These are phyloP conservation scores for Mycena alexandri DNA, from an alignment of 768 basidiomycete genomes.

Conservation along the genomic window DNA sequence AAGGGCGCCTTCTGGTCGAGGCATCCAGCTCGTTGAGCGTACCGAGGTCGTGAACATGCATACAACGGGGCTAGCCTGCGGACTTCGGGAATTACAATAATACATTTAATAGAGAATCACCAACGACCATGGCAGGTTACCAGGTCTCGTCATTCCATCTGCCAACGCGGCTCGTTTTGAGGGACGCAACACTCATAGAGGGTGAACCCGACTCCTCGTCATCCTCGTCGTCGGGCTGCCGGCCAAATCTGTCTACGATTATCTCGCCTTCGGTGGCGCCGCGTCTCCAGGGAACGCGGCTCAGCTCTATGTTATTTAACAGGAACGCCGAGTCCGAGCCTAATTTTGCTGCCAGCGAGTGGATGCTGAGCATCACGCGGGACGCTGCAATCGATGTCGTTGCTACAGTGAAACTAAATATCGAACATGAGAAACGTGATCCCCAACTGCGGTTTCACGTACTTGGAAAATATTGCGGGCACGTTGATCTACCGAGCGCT, in stretches of 20 bases:
- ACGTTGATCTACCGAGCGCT: constrained; percentile 47
- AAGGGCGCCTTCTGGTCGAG: not conserved
- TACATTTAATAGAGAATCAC: not conserved
- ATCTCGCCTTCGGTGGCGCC: constrained; percentile 55
- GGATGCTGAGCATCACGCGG: constrained; percentile 55
- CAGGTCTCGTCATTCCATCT: constrained; percentile 36
- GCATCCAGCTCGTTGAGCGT: not conserved
- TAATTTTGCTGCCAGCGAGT: constrained; percentile 55
- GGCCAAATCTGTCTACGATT: constrained; percentile 43
- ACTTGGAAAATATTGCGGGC: constrained; percentile 54
- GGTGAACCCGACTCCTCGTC: constrained; percentile 24
- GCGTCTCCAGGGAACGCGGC: constrained; percentile 54
- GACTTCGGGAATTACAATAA: constrained; percentile 16
- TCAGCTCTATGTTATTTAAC: constrained; percentile 59
- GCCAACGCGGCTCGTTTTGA: constrained; percentile 36
- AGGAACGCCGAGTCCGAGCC: constrained; percentile 59
- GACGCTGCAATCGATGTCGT: constrained; percentile 50
- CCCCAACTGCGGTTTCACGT: not conserved
- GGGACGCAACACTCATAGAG: constrained; percentile 18
- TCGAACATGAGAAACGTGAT: not conserved
- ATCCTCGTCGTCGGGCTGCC: constrained; percentile 14
- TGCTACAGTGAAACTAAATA: constrained; percentile 37
- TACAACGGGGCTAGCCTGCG: not conserved
- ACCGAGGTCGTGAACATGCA: not conserved
- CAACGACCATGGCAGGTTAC: not conserved